A percentile compares a stretch with the other conserved stretches of the same genome.
phyloP scores from a whole-genome alignment of 1,284 basidiomycete species.

The Entoloma clypeatum region DNA sequence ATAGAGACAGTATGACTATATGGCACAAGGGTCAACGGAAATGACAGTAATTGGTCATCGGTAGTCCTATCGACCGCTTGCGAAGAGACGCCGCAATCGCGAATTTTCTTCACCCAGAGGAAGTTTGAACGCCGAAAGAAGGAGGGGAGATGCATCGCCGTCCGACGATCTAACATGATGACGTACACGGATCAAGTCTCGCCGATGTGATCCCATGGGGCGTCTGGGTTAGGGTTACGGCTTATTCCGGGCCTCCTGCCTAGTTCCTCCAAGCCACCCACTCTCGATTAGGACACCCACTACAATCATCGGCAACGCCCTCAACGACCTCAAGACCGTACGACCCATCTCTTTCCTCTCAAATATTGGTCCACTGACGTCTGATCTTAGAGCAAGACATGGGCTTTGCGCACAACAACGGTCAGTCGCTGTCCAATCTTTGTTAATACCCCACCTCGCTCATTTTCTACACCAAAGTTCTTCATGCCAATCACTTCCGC shows the following conservation, averaged over 20 bases:
- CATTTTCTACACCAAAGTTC: slow-evolving; percentile 48
- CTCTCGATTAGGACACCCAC: slow-evolving; percentile 21
- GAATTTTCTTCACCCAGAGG: neutral
- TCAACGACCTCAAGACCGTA: slow-evolving; percentile 43
- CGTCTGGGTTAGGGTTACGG: slow-evolving; percentile 33
- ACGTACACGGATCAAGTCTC: too few relatives aligned
- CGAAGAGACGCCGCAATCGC: slow-evolving; percentile 4
- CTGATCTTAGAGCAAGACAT: slow-evolving; percentile 43
- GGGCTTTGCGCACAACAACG: slow-evolving; percentile 83
- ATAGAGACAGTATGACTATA: slow-evolving; percentile 5
- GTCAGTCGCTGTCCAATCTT: slow-evolving; percentile 34
- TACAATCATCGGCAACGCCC: slow-evolving; percentile 31
- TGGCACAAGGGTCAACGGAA: slow-evolving; percentile 1
- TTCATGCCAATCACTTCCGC: slow-evolving; percentile 94
- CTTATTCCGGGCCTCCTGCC: slow-evolving; percentile 31
- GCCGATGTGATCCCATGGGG: neutral
- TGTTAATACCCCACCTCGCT: neutral
- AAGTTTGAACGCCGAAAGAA: slow-evolving; percentile 1
- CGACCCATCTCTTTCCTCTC: slow-evolving; percentile 17
- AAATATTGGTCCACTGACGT: slow-evolving; percentile 10
- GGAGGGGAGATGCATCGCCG: too few relatives aligned
- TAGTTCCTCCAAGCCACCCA: slow-evolving; percentile 37
- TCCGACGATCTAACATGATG: too few relatives aligned
- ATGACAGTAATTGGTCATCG: slow-evolving; percentile 4
- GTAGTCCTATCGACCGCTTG: slow-evolving; percentile 3